phyloP scores from a whole-genome alignment of 495 filamentous ascomycete genomes.

The Neurospora sp. region DNA sequence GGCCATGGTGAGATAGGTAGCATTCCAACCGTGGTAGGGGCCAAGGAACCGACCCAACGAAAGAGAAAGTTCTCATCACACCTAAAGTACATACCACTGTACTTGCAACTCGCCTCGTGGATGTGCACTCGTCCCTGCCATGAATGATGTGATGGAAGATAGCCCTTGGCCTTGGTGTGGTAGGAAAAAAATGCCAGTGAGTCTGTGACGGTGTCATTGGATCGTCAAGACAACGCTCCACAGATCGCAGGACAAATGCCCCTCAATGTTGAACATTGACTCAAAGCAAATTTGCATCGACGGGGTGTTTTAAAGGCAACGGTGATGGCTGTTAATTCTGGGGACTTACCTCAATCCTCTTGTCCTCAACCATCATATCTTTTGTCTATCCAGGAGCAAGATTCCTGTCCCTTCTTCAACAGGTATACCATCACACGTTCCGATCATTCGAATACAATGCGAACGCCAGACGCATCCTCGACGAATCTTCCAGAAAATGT shows the following conservation, averaged over 20 bases:
- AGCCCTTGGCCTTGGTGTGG: not conserved
- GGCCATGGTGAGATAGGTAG: not conserved
- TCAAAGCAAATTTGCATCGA: not conserved
- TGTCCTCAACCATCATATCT: not conserved
- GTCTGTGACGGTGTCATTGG: not conserved
- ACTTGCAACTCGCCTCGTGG: not conserved
- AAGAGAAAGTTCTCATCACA: not conserved
- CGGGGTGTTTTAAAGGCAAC: not conserved
- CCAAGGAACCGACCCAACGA: not conserved
- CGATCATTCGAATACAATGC: not conserved
- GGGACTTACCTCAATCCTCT: not conserved
- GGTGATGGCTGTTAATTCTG: not conserved
- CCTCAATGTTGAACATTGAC: not conserved
- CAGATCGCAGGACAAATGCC: not conserved
- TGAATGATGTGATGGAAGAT: not conserved
- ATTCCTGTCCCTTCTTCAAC: not conserved
- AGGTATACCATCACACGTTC: not conserved
- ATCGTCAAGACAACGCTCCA: not conserved
- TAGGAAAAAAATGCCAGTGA: not conserved
- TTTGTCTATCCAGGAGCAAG: not conserved
- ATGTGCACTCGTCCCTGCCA: not conserved
- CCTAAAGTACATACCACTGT: not conserved
- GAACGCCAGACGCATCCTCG: not conserved
- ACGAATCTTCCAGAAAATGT: not conserved
- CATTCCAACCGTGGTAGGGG: not conserved